Conservation (phyloP, 441 rosid genomes). For the Euphorbia neoarborescens region DNA sequence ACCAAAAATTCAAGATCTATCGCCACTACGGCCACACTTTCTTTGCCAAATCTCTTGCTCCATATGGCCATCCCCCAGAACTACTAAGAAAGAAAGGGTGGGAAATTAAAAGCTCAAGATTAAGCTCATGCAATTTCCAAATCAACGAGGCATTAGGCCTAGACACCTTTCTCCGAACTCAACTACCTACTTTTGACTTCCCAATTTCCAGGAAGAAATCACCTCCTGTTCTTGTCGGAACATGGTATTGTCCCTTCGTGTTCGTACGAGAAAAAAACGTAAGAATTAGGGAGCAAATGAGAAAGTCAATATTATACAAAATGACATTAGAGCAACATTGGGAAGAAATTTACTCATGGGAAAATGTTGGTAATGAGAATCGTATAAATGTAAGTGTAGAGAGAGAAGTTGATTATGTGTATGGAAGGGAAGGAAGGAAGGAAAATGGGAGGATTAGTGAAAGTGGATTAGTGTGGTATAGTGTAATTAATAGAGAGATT, state of each 20-base stretch:
- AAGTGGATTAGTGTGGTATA: conserved; percentile 27
- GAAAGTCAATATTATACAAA: conserved; percentile 31
- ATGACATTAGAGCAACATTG: conserved; percentile 53
- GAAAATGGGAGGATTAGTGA: conserved; percentile 9
- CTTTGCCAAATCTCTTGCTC: conserved; percentile 39
- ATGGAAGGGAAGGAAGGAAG: conserved; percentile 21
- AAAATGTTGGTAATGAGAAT: conserved; percentile 24
- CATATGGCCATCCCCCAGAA: conserved; percentile 40
- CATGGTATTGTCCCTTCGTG: conserved; percentile 62
- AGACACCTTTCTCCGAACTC: conserved; percentile 24
- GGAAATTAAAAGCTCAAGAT: conserved; percentile 25
- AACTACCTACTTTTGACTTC: conserved; percentile 34
- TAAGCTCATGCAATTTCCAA: conserved; percentile 22
- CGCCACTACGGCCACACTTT: conserved; percentile 20
- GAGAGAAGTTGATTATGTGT: conserved; percentile 30
- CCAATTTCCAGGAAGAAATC: conserved; percentile 26
- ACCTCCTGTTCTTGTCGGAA: conserved; percentile 31
- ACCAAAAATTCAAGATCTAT: conserved; percentile 45
- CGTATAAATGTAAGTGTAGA: conserved; percentile 23
- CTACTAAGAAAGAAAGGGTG: conserved; percentile 46
- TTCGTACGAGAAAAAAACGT: conserved; percentile 33
- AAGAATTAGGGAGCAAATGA: conserved; percentile 30
- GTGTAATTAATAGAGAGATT: conserved; percentile 15
- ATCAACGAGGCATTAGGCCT: conserved; percentile 47
- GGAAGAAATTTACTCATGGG: conserved; percentile 36